phyloP scores from a whole-genome alignment of 148 eudicot genomes.

The Diospyros kaki region DNA sequence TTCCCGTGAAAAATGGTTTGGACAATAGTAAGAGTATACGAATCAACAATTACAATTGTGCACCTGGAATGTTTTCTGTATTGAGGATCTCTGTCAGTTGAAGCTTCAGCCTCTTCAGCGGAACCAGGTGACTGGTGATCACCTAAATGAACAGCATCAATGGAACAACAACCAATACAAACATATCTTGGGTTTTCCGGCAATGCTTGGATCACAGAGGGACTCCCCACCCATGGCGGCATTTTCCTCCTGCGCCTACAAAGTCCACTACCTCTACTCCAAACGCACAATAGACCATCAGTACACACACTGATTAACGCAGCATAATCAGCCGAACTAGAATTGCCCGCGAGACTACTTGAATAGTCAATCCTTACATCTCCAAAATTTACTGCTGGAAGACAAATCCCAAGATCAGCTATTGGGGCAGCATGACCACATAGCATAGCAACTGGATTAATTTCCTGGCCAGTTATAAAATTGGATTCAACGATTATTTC shows the following conservation, averaged over 20 bases:
- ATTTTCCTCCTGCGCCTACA: slow-evolving; percentile 88
- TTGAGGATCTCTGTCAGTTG: slow-evolving; percentile 31
- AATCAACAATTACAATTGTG: slow-evolving; percentile 71
- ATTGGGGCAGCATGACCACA: slow-evolving; percentile 94
- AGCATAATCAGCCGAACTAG: slow-evolving; percentile 39
- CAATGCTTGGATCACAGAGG: slow-evolving; percentile 51
- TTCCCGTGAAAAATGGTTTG: slow-evolving; percentile 83
- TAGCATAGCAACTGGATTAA: slow-evolving; percentile 74
- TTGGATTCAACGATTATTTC: background rate
- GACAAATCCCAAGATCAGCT: slow-evolving; percentile 69
- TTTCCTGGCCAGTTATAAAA: slow-evolving; percentile 47
- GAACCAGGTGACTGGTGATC: slow-evolving; percentile 41
- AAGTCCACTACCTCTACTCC: slow-evolving; percentile 92
- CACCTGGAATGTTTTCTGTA: slow-evolving; percentile 49
- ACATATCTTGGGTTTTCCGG: slow-evolving; percentile 83
- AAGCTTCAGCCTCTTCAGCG: slow-evolving; percentile 36
- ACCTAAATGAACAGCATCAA: slow-evolving; percentile 31
- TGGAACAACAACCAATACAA: slow-evolving; percentile 57
- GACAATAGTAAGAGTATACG: slow-evolving; percentile 67
- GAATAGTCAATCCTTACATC: slow-evolving; percentile 37
- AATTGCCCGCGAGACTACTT: slow-evolving; percentile 28
- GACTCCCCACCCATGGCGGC: slow-evolving; percentile 95
- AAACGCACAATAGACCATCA: slow-evolving; percentile 90
- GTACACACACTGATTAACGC: slow-evolving; percentile 84
- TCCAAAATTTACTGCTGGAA: slow-evolving; percentile 52